These are phyloP conservation scores for Tinospora cordifolia DNA, from an alignment of 164 flowering plant genomes.

Conservation along the genomic window DNA sequence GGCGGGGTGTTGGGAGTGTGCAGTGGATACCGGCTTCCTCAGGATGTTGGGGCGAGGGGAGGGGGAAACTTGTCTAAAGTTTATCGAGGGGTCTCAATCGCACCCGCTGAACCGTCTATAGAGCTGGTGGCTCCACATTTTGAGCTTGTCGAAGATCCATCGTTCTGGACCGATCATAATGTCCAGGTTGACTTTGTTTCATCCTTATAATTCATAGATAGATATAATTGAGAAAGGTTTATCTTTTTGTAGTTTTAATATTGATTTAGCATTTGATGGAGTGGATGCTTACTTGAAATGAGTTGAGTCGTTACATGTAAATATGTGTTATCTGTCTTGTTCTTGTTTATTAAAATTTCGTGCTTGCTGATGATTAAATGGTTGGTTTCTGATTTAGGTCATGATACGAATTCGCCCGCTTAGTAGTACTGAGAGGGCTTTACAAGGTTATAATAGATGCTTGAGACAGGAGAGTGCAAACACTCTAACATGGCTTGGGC, in stretches of 20 bases:
- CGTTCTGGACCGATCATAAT: constrained; percentile 77
- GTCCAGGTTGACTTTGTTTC: constrained; percentile 55
- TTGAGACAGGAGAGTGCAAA: constrained; percentile 73
- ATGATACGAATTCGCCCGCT: constrained; percentile 71
- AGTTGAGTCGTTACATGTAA: too few relatives aligned
- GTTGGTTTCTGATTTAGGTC: constrained; percentile 34
- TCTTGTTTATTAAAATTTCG: background rate
- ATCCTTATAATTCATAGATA: background rate
- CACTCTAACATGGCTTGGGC: constrained; percentile 76
- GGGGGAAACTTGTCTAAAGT: constrained; percentile 29
- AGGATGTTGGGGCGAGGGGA: constrained; percentile 26
- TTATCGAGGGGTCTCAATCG: constrained; percentile 28
- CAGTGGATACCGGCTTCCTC: constrained; percentile 24
- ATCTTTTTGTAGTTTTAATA: too few relatives aligned
- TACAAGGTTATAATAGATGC: constrained; percentile 55
- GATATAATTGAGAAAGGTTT: too few relatives aligned
- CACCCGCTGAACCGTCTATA: constrained; percentile 11
- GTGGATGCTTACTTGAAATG: background rate
- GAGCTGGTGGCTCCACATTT: constrained; percentile 46
- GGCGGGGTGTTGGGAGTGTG: constrained; percentile 24
- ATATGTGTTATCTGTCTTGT: too few relatives aligned
- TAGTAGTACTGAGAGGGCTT: constrained; percentile 41
- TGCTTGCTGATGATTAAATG: background rate
- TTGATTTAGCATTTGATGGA: too few relatives aligned
- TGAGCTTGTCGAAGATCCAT: constrained; percentile 59